A percentile compares a stretch with the other conserved stretches of the same genome.
Evolutionary conservation across 2,329 filamentous ascomycete genomes (phyloP).

Genomic region (Parastagonospora avenae): DNA sequence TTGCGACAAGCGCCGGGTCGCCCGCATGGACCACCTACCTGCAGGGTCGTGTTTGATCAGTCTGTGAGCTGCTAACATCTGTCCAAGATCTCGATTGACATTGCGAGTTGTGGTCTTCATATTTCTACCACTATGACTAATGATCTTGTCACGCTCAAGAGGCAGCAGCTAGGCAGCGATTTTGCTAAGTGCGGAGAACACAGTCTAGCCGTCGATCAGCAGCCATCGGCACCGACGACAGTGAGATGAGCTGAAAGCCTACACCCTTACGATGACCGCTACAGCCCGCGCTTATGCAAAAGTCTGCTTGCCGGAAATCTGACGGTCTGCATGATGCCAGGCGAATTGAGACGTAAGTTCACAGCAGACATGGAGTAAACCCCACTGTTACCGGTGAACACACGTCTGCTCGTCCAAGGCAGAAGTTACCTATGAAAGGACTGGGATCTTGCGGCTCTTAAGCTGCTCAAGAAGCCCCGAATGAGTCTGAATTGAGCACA

Average conservation of each 20-base stretch:
- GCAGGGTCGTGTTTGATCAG: no score
- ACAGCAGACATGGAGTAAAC: constrained; percentile 12
- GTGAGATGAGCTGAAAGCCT: constrained; percentile 34
- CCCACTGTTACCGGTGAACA: constrained; percentile 43
- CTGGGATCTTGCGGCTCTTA: constrained; percentile 7
- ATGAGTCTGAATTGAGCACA: background rate
- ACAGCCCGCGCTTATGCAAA: constrained; percentile 16
- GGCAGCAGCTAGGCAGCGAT: constrained; percentile 37
- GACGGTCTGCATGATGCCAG: constrained; percentile 24
- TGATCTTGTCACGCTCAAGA: constrained; percentile 4
- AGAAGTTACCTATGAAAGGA: constrained; percentile 28
- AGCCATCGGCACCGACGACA: constrained; percentile 27
- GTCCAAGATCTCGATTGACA: background rate
- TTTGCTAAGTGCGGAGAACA: constrained; percentile 7
- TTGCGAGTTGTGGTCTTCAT: background rate
- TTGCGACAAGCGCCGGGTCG: background rate
- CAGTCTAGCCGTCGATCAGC: constrained; percentile 16
- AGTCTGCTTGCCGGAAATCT: constrained; percentile 21
- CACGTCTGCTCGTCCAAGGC: constrained; percentile 29
- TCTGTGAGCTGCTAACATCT: background rate
- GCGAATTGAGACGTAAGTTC: constrained; percentile 9
- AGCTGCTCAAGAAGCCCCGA: background rate
- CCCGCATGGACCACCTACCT: background rate
- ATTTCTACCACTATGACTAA: background rate
- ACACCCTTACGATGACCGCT: constrained; percentile 11